A percentile compares a stretch with the other conserved stretches of the same genome.
phyloP scores from a whole-genome alignment of 306 rosid genomes.

The Fagus sylvatica region DNA sequence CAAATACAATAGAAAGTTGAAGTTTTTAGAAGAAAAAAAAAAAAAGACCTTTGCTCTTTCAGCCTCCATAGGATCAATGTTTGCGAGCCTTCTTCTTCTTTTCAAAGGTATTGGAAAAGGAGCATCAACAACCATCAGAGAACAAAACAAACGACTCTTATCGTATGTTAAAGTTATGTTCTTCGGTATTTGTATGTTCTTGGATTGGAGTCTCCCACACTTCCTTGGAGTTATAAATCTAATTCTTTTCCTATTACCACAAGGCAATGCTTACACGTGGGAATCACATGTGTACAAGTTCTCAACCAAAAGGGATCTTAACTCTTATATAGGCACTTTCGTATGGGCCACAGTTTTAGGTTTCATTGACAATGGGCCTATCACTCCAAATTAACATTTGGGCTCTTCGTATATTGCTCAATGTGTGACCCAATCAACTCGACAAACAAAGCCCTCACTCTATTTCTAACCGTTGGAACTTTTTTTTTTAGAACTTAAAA shows the following conservation, averaged over 20 bases:
- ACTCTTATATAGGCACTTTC: not conserved
- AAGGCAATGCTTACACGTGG: not conserved
- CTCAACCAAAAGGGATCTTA: not conserved
- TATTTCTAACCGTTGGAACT: not conserved
- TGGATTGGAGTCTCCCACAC: not conserved
- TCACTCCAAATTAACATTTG: not conserved
- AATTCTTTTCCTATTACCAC: not conserved
- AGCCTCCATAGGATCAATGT: conserved; percentile 54
- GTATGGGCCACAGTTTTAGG: not conserved
- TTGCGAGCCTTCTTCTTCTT: conserved; percentile 59
- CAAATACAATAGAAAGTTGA: not conserved
- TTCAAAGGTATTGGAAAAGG: conserved; percentile 40
- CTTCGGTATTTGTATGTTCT: not conserved
- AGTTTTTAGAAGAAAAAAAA: not conserved
- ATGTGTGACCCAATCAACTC: not conserved
- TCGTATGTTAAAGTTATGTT: not conserved
- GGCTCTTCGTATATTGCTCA: not conserved
- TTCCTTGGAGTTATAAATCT: not conserved
- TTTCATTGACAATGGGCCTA: not conserved
- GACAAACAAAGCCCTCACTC: not conserved
- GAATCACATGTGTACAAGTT: not conserved
- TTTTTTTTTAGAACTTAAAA: too few relatives aligned
- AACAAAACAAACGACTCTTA: not conserved
- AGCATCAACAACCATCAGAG: conserved; percentile 58
- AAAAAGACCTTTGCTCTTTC: conserved; percentile 49